Base-by-base conservation (phyloP, 208 protist genomes). In the Acanthamoeba culbertsoni region DNA sequence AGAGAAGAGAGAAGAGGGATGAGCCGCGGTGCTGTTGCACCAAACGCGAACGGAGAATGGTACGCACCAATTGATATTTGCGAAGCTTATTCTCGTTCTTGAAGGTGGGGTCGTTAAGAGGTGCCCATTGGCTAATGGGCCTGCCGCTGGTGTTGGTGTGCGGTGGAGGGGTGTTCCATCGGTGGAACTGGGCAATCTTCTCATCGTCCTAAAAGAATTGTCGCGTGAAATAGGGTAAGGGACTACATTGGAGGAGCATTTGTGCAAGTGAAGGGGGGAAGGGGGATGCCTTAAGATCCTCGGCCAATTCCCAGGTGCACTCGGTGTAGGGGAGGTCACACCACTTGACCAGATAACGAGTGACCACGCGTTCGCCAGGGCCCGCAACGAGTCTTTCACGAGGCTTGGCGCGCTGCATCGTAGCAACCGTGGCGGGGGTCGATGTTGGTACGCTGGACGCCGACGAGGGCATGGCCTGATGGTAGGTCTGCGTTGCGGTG, bases 21-120 rank as follows among this genome's bases (percentile, higher is more conserved):
- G n/a, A n/a, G n/a, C n/a, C n/a, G n/a, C n/a, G n/a, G n/a, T n/a
- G n/a, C n/a, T n/a, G n/a, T n/a, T n/a, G n/a, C n/a, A n/a, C n/a
- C n/a, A n/a, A n/a, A n/a, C n/a, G n/a, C n/a, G n/a, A n/a, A n/a
- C n/a, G n/a, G n/a, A n/a, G n/a, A n/a, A n/a, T 23, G 55, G 6
- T 14, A 12, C 16, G 35, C 42, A 79, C 68, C 28, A 99, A 59
- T 95, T 99, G 98, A 90, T 99, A 99, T 14, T 57, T 63, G 35
- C 89, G 89, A 4, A 93, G 62, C 63, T 84, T 51, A 33, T 93
- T 92, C 7, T 43, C 86, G 40, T 77, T 77, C 43, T 92, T 68
- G 59, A 63, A 88, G 8, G 46, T 59, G 37, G 77, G 77, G 37
- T 88, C 77, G 26, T 43, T 62, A 16, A 88, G 51, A 31, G 77